A percentile compares a stretch with the other conserved stretches of the same genome.
Evolutionary conservation across 2,329 filamentous ascomycete genomes (phyloP).

Genomic region (Pseudogymnoascus sp.): DNA sequence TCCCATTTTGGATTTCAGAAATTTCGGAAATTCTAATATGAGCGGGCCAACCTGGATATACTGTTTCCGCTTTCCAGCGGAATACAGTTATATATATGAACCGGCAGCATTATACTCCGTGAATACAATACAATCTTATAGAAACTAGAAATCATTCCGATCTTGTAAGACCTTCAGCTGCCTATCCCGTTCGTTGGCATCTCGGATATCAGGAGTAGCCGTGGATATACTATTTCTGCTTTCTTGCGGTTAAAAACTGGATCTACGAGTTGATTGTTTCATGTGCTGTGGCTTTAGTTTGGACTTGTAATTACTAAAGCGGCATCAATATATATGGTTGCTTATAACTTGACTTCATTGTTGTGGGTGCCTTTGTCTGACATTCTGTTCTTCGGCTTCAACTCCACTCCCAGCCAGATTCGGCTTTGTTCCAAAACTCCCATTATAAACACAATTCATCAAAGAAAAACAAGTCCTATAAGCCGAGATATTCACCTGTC

Average conservation of each 20-base stretch:
- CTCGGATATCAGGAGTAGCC: not conserved
- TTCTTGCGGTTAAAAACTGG: not conserved
- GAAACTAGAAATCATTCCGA: not conserved
- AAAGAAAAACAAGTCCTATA: not conserved
- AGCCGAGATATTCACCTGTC: not conserved
- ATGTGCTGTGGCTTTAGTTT: not conserved
- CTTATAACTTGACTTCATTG: not conserved
- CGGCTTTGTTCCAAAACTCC: not conserved
- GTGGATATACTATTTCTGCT: not conserved
- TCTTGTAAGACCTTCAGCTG: too few relatives aligned
- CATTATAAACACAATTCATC: not conserved
- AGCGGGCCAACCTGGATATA: not conserved
- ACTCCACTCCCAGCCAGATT: not conserved
- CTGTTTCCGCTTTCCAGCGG: not conserved
- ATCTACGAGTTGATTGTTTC: not conserved
- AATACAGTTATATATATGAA: not conserved
- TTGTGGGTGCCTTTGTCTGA: not conserved
- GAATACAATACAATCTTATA: not conserved
- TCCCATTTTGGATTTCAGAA: not conserved
- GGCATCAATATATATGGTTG: not conserved
- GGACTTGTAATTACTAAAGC: not conserved
- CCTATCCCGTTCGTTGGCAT: not conserved
- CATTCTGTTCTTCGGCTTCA: not conserved
- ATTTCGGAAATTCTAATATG: not conserved
- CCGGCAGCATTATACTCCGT: not conserved